Evolutionary conservation across 306 rosid species (phyloP).

Genomic region (Glycine soja): DNA sequence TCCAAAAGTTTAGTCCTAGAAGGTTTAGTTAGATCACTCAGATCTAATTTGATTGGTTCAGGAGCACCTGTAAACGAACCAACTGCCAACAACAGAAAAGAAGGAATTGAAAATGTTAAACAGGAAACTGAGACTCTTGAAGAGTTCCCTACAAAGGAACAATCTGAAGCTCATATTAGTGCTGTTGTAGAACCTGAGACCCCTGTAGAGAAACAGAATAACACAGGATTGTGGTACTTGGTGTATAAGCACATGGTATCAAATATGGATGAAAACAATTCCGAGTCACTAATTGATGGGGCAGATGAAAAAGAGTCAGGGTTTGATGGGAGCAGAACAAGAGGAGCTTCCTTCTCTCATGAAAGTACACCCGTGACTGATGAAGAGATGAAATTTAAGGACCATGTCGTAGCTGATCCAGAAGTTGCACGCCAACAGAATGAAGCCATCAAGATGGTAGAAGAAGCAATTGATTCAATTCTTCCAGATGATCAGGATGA

Average conservation of each 20-base stretch:
- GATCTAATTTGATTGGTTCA: constrained; percentile 53
- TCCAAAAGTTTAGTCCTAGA: constrained; percentile 49
- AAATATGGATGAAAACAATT: constrained; percentile 55
- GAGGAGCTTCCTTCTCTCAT: constrained; percentile 37
- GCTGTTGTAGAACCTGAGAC: constrained; percentile 50
- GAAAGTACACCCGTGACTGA: constrained; percentile 38
- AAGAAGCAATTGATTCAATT: constrained; percentile 91
- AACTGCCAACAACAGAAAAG: constrained; percentile 42
- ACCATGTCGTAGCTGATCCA: constrained; percentile 47
- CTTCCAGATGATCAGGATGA: constrained; percentile 67
- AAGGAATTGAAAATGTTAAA: constrained; percentile 38
- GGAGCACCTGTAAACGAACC: constrained; percentile 46
- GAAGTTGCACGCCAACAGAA: constrained; percentile 60
- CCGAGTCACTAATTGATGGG: constrained; percentile 47
- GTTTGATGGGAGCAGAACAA: constrained; percentile 18
- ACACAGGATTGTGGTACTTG: constrained; percentile 69
- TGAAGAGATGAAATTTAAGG: constrained; percentile 41
- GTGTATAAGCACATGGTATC: constrained; percentile 90
- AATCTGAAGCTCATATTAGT: constrained; percentile 37
- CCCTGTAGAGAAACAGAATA: constrained; percentile 56
- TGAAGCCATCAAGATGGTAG: constrained; percentile 87
- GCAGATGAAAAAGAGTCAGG: constrained; percentile 44
- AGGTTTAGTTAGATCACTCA: constrained; percentile 49
- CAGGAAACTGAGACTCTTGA: constrained; percentile 32
- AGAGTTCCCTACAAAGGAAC: constrained; percentile 39